Evolutionary conservation across 495 filamentous ascomycete genomes (phyloP).

Genomic region (Xanthoparmelia taractica): DNA sequence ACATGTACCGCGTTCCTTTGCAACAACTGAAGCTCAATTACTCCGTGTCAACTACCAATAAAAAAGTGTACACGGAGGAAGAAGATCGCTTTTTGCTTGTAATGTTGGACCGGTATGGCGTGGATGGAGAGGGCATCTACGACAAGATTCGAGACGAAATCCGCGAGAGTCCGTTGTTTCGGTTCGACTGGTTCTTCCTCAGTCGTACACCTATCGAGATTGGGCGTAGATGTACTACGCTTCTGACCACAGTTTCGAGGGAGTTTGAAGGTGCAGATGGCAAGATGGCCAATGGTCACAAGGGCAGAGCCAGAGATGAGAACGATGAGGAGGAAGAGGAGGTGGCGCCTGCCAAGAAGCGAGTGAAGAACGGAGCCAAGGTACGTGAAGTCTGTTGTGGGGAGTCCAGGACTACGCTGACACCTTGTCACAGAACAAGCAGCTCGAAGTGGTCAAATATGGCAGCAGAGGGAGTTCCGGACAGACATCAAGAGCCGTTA

Average conservation of each 20-base stretch:
- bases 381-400: constrained; percentile 34
- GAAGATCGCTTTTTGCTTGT: constrained; percentile 96
- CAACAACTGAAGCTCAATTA: constrained; percentile 99
- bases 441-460: constrained; percentile 51
- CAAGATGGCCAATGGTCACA: constrained; percentile 42
- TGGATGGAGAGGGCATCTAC: constrained; percentile 76
- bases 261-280: constrained; percentile 73
- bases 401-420: neutral
- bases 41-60: constrained; percentile 97
- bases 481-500: constrained; percentile 49
- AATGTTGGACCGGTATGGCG: constrained; percentile 80
- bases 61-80: constrained; percentile 98
- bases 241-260: constrained; percentile 85
- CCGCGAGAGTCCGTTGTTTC: constrained; percentile 86
- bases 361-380: constrained; percentile 73
- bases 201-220: constrained; percentile 90
- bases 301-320: constrained; percentile 63
- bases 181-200: constrained; percentile 99
- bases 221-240: constrained; percentile 80
- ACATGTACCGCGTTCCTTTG: constrained; percentile 89
- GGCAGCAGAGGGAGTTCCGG: constrained; percentile 45
- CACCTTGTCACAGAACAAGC: constrained; percentile 46
- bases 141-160: constrained; percentile 88
- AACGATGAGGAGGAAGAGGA: constrained; percentile 79
- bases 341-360: constrained; percentile 81